Percentiles rank a stretch among this genome's conserved stretches.
Conservation (phyloP, 106 monocot species). For the Dendrobium catenatum region DNA sequence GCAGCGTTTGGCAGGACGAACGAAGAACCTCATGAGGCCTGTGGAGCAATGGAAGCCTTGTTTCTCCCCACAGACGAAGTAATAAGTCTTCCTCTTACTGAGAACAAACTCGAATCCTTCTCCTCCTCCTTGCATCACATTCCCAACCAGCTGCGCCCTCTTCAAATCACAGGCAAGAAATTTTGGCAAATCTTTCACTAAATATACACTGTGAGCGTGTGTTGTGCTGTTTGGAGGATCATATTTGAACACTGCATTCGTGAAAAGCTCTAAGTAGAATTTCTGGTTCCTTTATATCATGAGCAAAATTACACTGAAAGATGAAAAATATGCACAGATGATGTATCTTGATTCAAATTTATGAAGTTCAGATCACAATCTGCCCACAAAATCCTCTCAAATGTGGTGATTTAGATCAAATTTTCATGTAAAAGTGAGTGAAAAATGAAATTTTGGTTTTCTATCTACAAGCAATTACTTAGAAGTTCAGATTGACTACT, state of each 20-base stretch:
- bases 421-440: too few species aligned
- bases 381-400: too few species aligned
- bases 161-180: constrained; percentile 39
- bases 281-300: not conserved
- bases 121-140: constrained; percentile 38
- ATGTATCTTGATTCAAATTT: too few species aligned
- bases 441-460: too few species aligned
- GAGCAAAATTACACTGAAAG: not conserved
- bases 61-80: constrained; percentile 52
- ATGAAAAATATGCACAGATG: not conserved
- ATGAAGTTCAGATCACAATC: too few species aligned
- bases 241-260: constrained; percentile 55
- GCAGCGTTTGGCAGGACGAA: constrained; percentile 27
- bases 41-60: constrained; percentile 45
- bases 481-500: too few species aligned
- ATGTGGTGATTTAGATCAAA: too few species aligned
- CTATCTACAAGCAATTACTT: too few species aligned
- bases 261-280: not conserved
- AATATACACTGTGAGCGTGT: constrained; percentile 48
- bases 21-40: constrained; percentile 61
- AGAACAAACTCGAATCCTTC: constrained; percentile 45
- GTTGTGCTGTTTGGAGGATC: constrained; percentile 51
- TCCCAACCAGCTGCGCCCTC: constrained; percentile 37
- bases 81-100: constrained; percentile 45
- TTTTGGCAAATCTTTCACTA: constrained; percentile 27